phyloP scores from a whole-genome alignment of 768 basidiomycete species.

The Boletus vermiculosoides region DNA sequence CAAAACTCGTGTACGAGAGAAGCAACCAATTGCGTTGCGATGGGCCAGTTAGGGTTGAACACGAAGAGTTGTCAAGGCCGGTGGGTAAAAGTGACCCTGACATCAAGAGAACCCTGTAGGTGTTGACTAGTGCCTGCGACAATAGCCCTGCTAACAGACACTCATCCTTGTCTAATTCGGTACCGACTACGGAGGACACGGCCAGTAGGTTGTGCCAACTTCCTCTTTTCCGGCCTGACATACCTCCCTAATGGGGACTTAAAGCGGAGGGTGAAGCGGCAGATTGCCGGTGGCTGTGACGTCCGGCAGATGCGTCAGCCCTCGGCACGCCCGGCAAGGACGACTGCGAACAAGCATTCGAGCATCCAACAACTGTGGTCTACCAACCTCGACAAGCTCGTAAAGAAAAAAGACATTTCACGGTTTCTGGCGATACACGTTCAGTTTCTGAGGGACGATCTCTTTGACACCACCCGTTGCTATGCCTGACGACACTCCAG shows the following conservation, averaged over 20 bases:
- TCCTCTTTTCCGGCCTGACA: not conserved
- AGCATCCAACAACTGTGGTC: slow-evolving; percentile 7
- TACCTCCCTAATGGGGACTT: not conserved
- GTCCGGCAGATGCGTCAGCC: slow-evolving; percentile 18
- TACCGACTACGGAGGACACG: not conserved
- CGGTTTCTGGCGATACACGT: not conserved
- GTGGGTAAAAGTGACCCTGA: slow-evolving; percentile 3
- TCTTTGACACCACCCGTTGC: slow-evolving; percentile 7
- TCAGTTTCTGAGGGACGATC: slow-evolving; percentile 32
- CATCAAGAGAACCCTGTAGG: not conserved
- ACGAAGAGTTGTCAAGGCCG: not conserved
- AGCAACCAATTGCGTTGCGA: not conserved
- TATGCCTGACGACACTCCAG: slow-evolving; percentile 53
- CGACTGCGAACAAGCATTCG: not conserved
- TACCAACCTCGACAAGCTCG: not conserved
- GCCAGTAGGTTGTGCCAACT: not conserved
- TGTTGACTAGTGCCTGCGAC: too few relatives aligned
- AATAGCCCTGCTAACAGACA: too few relatives aligned
- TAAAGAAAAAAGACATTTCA: not conserved
- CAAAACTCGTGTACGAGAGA: not conserved
- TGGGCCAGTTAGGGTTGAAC: not conserved
- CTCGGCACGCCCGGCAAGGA: slow-evolving; percentile 15
- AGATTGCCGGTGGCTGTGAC: slow-evolving; percentile 12
- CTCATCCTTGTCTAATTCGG: not conserved
- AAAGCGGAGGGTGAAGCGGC: slow-evolving; percentile 5